Evolutionary conservation across 2,329 filamentous ascomycete species (phyloP).

Genomic region (Pyricularia pennisetigena): DNA sequence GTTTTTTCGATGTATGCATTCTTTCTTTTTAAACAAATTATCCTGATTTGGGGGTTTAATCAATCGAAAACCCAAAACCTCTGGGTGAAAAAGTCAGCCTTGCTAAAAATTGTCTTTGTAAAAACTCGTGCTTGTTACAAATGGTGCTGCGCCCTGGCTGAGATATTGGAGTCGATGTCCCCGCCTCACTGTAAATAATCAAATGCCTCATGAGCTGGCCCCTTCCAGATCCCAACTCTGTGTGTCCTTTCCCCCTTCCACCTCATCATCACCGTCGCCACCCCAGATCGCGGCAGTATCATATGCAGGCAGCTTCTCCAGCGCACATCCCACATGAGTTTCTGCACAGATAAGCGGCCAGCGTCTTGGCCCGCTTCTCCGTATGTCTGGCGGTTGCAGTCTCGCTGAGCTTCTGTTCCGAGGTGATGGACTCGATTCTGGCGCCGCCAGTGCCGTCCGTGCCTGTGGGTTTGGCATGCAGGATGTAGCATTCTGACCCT

Average conservation of each 20-base stretch:
- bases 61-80: too few species aligned
- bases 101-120: too few species aligned
- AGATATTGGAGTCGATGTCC: conserved; percentile 2
- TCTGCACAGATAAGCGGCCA: background rate
- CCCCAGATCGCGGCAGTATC: conserved; percentile 1
- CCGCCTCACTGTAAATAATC: background rate
- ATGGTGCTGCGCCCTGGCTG: background rate
- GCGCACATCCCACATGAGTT: background rate
- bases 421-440: background rate
- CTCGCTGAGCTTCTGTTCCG: background rate
- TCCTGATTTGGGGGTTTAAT: too few species aligned
- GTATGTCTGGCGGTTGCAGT: background rate
- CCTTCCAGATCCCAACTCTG: conserved; percentile 1
- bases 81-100: too few species aligned
- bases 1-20: too few species aligned
- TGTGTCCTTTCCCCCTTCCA: background rate
- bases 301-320: conserved; percentile 1
- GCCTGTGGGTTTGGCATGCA: background rate
- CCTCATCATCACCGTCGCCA: background rate
- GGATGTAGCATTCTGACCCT: background rate
- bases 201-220: background rate
- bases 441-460: conserved; percentile 1
- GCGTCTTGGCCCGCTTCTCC: background rate
- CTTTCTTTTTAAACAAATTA: too few species aligned
- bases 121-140: too few species aligned